Percentiles rank a stretch among this genome's conserved stretches.
Evolutionary conservation across 805 yeast genomes (phyloP).

Genomic region (Wickerhamomyces rabaulensis): DNA sequence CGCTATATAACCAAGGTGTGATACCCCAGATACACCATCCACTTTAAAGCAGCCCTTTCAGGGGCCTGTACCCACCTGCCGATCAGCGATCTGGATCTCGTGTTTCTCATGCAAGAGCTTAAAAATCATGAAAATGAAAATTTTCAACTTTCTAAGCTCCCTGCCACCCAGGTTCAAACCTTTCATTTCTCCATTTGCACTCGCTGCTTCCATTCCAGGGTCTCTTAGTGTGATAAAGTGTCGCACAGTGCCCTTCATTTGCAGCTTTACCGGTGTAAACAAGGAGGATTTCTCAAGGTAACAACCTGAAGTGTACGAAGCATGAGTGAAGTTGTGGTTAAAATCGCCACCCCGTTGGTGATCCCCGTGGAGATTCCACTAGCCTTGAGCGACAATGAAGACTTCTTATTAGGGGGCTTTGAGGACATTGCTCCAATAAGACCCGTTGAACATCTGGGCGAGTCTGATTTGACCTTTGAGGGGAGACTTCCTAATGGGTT

Average conservation of each 20-base stretch:
- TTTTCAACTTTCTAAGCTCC: not conserved
- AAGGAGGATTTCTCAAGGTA: too few species aligned
- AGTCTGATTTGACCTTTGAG: slow-evolving; percentile 32
- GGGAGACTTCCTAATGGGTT: slow-evolving; percentile 31
- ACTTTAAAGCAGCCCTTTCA: too few species aligned
- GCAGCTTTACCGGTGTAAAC: not conserved
- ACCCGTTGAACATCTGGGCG: slow-evolving; percentile 32
- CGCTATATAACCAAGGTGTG: too few species aligned
- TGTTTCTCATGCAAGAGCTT: too few species aligned
- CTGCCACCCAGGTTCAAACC: not conserved
- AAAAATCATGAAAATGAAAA: not conserved
- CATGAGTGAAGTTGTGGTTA: not conserved
- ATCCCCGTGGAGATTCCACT: not conserved
- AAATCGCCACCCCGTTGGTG: not conserved
- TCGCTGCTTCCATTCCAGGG: not conserved
- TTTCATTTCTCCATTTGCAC: not conserved
- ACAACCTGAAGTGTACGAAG: too few species aligned
- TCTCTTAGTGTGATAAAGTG: not conserved
- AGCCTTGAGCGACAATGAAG: not conserved
- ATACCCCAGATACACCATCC: too few species aligned
- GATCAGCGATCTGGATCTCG: too few species aligned
- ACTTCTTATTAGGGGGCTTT: slow-evolving; percentile 5
- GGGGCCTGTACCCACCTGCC: too few species aligned
- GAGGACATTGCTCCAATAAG: slow-evolving; percentile 31
- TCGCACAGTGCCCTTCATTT: not conserved